Evolutionary conservation across 2,329 filamentous ascomycete species (phyloP).

Genomic region (Colletotrichum sp.): DNA sequence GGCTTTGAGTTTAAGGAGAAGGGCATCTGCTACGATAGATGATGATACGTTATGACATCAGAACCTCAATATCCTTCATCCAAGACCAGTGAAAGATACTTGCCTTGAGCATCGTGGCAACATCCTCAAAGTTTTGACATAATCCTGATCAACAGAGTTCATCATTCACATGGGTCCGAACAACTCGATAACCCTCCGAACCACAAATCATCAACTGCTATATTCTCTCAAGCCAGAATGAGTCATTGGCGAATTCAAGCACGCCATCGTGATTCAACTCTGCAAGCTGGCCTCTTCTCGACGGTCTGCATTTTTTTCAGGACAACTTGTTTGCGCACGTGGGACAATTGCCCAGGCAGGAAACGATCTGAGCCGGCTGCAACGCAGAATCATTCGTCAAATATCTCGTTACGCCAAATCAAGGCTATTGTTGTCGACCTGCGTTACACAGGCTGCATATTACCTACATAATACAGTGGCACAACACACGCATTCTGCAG

Average conservation of each 20-base stretch:
- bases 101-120: no score
- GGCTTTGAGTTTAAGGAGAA: background rate
- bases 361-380: background rate
- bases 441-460: background rate
- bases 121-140: background rate
- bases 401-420: background rate
- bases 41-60: background rate
- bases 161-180: background rate
- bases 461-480: background rate
- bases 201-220: background rate
- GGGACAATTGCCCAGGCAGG: background rate
- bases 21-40: no score
- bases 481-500: background rate
- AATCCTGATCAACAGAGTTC: background rate
- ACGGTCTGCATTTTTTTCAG: background rate
- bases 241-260: background rate
- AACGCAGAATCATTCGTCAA: background rate
- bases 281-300: background rate
- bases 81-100: no score
- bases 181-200: background rate
- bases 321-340: fast-evolving
- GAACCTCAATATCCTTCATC: no score
- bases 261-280: background rate
- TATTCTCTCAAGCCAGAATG: background rate
- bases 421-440: background rate